phyloP scores from a whole-genome alignment of 352 stramenopile genomes.

The Phytophthora pisi region DNA sequence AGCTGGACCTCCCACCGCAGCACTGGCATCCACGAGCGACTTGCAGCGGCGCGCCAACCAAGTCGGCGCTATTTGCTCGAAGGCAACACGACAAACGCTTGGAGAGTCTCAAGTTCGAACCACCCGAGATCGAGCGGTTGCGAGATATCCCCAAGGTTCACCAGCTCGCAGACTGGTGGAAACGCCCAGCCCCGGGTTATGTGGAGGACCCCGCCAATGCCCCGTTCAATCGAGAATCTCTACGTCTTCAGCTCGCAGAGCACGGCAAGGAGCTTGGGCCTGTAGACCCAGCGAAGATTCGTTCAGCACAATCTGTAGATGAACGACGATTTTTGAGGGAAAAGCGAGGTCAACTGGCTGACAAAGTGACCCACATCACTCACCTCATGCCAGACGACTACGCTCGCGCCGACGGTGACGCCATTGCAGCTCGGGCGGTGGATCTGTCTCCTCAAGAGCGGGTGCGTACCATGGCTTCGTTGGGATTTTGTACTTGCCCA shows the following conservation, averaged over 20 bases:
- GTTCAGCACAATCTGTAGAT: constrained; percentile 42
- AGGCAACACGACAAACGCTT: constrained; percentile 36
- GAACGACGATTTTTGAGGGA: constrained; percentile 35
- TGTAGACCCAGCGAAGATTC: constrained; percentile 54
- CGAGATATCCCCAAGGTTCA: constrained; percentile 54
- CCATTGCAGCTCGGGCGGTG: constrained; percentile 29
- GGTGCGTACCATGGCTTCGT: constrained; percentile 23
- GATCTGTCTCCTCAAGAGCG: constrained; percentile 54
- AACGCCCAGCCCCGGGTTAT: constrained; percentile 48
- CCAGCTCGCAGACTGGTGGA: constrained; percentile 66
- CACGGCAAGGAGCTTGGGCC: constrained; percentile 41
- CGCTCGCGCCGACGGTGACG: constrained; percentile 26
- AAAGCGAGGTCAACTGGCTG: constrained; percentile 44
- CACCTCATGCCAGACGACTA: constrained; percentile 42
- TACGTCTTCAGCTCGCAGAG: constrained; percentile 49
- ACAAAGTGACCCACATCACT: constrained; percentile 52
- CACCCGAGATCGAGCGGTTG: constrained; percentile 54
- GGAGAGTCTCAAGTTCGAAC: constrained; percentile 61
- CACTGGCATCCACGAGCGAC: constrained; percentile 46
- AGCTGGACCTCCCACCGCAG: constrained; percentile 25
- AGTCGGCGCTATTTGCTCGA: constrained; percentile 40
- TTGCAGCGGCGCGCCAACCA: constrained; percentile 45
- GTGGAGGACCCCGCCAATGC: constrained; percentile 51
- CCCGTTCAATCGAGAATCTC: constrained; percentile 42
- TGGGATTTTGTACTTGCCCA: neutral